These are phyloP conservation scores for Ramaria rubella DNA, from an alignment of 768 basidiomycete genomes.

Conservation along the genomic window DNA sequence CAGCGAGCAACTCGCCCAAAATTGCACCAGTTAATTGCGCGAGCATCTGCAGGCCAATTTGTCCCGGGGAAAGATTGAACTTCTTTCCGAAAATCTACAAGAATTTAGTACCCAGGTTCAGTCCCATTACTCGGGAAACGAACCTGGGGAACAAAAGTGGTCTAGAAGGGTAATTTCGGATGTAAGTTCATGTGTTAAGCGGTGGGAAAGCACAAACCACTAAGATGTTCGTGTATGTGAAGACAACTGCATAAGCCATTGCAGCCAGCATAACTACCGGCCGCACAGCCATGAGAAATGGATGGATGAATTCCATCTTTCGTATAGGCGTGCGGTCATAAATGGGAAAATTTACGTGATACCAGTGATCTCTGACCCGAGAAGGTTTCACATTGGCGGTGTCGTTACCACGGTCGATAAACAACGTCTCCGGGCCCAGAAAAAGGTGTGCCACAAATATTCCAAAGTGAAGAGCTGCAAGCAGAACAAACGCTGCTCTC, in stretches of 20 bases:
- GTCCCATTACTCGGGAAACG: not conserved
- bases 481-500: slow-evolving; percentile 6
- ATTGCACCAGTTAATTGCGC: slow-evolving; percentile 16
- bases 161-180: not conserved
- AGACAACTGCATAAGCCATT: not conserved
- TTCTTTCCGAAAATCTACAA: slow-evolving; percentile 15
- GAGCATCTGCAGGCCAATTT: slow-evolving; percentile 19
- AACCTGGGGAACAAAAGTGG: slow-evolving; percentile 1
- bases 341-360: not conserved
- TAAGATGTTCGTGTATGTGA: not conserved
- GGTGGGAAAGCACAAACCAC: not conserved
- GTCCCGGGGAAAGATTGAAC: slow-evolving; percentile 17
- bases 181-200: not conserved
- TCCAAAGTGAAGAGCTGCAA: slow-evolving; percentile 2
- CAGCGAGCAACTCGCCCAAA: slow-evolving; percentile 18
- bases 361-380: not conserved
- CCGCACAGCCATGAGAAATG: not conserved
- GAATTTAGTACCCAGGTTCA: not conserved
- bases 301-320: not conserved
- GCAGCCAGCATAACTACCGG: slow-evolving; percentile 1
- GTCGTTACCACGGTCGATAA: not conserved
- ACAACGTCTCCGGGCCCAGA: slow-evolving; percentile 12
- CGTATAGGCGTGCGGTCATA: not conserved
- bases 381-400: not conserved
- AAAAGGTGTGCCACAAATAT: slow-evolving; percentile 12